Evolutionary conservation across 441 rosid species (phyloP), one percentile per base, ranked within the genome.

Genomic region (Pelargonium cotyledonis): DNA sequence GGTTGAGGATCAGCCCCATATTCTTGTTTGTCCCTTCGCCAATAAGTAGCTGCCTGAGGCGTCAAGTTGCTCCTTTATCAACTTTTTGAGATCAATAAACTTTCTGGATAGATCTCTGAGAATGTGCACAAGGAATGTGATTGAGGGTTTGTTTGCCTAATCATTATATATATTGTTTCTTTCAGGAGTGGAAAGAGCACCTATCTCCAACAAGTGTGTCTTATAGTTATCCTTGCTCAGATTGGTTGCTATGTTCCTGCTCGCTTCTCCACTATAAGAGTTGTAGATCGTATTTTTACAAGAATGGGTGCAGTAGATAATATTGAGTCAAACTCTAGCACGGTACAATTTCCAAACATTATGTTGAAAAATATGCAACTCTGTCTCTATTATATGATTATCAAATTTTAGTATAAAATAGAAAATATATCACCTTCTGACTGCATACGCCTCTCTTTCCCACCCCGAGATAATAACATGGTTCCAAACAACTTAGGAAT

Each of bases 101-200:
- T 10, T 44, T 44, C 49, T 8, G 49, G 49, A 8, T 44, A 44
- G 11, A 44, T 44, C 4, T 44, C 49, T 44, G 49, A 44, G 11
- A 11, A 8, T 44, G 4, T 44, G 40, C 7, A 61, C 63, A 58
- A 57, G 35, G 63, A 23, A 58, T 58, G 63, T 21, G 31, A 8
- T 21, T 61, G 31, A 18, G 41, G 49, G 11, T 18, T 57, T 23
- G 12, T 14, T 61, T 61, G 26, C 65, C 40, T 26, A n/a, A 35
- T 61, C 12, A 12, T 43, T 53, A 6, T 61, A 62, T 15, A 63
- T 31, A 38, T 66, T 55, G 60, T 63, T 72, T 73, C 72, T 72
- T 73, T 77, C 85, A 95, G 99, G 98, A 95, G 99, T 65, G 96
- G 97, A 76, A 92, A 95, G 91, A 95, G 99, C 87, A 92, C 98